Evolutionary conservation across 1,139 yeast species (phyloP).

Genomic region (Ogataea hybrid): DNA sequence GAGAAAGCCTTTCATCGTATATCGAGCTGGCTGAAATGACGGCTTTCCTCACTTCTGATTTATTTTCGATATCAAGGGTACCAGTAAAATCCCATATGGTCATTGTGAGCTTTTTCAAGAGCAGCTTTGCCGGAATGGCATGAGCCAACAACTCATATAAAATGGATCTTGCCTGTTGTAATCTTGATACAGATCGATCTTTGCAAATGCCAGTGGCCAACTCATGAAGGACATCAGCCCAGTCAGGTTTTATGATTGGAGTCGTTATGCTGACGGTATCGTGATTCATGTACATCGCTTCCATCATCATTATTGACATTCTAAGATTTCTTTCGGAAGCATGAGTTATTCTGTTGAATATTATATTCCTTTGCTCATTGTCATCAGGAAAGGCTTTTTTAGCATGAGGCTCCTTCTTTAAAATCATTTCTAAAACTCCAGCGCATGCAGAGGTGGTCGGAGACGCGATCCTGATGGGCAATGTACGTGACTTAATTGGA

Average conservation of each 20-base stretch:
- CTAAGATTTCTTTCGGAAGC: slow-evolving; percentile 72
- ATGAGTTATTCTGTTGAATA: slow-evolving; percentile 52
- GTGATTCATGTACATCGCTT: slow-evolving; percentile 78
- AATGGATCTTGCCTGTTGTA: slow-evolving; percentile 70
- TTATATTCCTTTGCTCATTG: slow-evolving; percentile 37
- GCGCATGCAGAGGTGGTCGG: slow-evolving; percentile 63
- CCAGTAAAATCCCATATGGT: slow-evolving; percentile 47
- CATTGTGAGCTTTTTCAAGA: slow-evolving; percentile 66
- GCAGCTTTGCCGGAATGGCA: slow-evolving; percentile 83
- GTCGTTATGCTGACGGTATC: slow-evolving; percentile 46
- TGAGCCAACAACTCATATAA: slow-evolving; percentile 87
- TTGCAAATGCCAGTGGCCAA: slow-evolving; percentile 59
- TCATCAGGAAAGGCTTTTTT: slow-evolving; percentile 41
- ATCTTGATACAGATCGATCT: slow-evolving; percentile 66
- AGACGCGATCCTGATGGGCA: slow-evolving; percentile 81
- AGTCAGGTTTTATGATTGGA: slow-evolving; percentile 65
- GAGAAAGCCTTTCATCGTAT: slow-evolving; percentile 87
- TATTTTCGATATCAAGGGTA: slow-evolving; percentile 18
- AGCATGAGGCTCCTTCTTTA: slow-evolving; percentile 53
- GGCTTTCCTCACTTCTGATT: slow-evolving; percentile 39
- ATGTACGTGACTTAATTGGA: slow-evolving; percentile 91
- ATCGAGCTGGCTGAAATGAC: slow-evolving; percentile 68
- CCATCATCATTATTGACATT: slow-evolving; percentile 73
- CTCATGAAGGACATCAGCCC: slow-evolving; percentile 75
- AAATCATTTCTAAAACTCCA: slow-evolving; percentile 51